These are phyloP conservation scores for Astrothelium subdiscretum DNA, from an alignment of 495 filamentous ascomycete species.

Conservation along the genomic window DNA sequence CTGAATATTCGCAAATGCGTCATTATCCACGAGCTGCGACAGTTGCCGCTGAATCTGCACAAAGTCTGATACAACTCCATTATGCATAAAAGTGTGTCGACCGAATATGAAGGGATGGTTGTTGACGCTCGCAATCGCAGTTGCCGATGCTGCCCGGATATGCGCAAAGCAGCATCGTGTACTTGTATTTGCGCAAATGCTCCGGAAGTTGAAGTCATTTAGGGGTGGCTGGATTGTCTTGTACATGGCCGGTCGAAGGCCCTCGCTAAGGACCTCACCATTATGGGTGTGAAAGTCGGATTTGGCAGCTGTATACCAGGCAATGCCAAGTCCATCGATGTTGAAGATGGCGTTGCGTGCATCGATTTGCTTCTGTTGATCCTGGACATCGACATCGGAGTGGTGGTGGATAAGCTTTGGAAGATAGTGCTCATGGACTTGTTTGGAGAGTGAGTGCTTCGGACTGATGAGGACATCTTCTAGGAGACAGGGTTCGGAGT, in stretches of 20 bases:
- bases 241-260: constrained; percentile 34
- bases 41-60: constrained; percentile 30
- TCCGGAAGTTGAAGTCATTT: constrained; percentile 38
- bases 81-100: constrained; percentile 40
- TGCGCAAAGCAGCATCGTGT: constrained; percentile 33
- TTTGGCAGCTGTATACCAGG: constrained; percentile 32
- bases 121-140: constrained; percentile 34
- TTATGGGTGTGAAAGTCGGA: constrained; percentile 20
- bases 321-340: constrained; percentile 37
- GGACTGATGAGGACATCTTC: constrained; percentile 29
- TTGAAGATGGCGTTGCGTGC: constrained; percentile 38
- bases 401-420: constrained; percentile 34
- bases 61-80: constrained; percentile 36
- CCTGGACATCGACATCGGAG: constrained; percentile 24
- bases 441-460: constrained; percentile 32
- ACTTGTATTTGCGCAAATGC: constrained; percentile 33
- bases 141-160: constrained; percentile 34
- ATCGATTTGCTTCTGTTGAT: constrained; percentile 26
- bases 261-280: constrained; percentile 7
- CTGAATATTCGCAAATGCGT: constrained; percentile 33
- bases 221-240: constrained; percentile 36
- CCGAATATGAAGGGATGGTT: constrained; percentile 43
- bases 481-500: constrained; percentile 26
- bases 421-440: constrained; percentile 40
- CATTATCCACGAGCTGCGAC: constrained; percentile 28